phyloP scores from a whole-genome alignment of 495 filamentous ascomycete species.

The Hypoxylon rickii region DNA sequence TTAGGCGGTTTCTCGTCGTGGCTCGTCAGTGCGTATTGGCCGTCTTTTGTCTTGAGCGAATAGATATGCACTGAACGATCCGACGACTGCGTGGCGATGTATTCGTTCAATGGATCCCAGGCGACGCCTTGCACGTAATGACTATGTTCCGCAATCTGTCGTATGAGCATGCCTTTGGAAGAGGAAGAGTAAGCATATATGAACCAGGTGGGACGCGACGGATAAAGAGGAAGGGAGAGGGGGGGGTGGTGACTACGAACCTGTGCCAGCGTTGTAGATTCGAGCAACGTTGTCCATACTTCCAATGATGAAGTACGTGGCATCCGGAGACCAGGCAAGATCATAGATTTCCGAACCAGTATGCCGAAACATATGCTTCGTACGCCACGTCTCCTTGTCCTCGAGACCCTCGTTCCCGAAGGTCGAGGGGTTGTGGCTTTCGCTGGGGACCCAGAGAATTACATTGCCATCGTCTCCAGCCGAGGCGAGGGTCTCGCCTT shows the following conservation, averaged over 20 bases:
- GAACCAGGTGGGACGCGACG: background rate
- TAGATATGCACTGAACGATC: conserved; percentile 98
- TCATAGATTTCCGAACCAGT: conserved; percentile 95
- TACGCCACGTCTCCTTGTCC: conserved; percentile 95
- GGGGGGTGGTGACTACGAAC: conserved; percentile 65
- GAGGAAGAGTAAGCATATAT: conserved; percentile 2
- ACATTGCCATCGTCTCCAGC: conserved; percentile 98
- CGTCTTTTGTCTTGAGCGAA: conserved; percentile 92
- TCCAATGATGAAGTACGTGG: conserved; percentile 93
- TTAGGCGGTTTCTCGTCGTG: conserved; percentile 51
- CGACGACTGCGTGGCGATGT: conserved; percentile 96
- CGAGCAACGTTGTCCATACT: conserved; percentile 99
- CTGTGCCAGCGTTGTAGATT: conserved; percentile 94
- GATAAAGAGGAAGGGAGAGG: background rate
- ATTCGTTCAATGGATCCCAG: conserved; percentile 98
- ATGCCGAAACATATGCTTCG: conserved; percentile 96
- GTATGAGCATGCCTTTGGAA: conserved; percentile 76
- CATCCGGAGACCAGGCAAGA: conserved; percentile 96
- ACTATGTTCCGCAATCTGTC: conserved; percentile 97
- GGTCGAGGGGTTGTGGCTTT: conserved; percentile 57
- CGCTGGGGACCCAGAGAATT: conserved; percentile 90
- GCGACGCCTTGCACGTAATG: conserved; percentile 99
- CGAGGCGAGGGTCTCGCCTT: conserved; percentile 90
- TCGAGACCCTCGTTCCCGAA: conserved; percentile 86
- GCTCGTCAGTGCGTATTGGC: conserved; percentile 78